A percentile compares a stretch with the other conserved stretches of the same genome.
These are phyloP conservation scores for Cutaneotrichosporon sp. DNA, from an alignment of 1,284 basidiomycete species.

Conservation along the genomic window DNA sequence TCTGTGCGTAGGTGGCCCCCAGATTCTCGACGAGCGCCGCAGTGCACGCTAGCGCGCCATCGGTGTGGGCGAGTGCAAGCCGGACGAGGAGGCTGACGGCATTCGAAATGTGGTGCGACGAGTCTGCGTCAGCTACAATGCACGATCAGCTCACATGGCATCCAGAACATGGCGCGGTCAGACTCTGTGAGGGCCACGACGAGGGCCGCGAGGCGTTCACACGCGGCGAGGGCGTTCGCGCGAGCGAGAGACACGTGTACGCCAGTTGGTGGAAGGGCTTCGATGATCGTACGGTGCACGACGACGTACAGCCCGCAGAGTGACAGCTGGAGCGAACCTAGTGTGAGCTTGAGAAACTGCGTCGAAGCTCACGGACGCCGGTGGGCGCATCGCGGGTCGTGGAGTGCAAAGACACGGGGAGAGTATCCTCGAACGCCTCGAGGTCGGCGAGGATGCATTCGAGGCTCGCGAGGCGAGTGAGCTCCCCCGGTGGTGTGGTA, in stretches of 20 bases:
- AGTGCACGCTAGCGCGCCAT: neutral
- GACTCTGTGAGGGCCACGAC: slow-evolving; percentile 19
- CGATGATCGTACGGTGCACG: slow-evolving; percentile 30
- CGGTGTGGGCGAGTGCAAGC: slow-evolving; percentile 19
- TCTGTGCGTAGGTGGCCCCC: neutral
- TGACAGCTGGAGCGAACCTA: slow-evolving; percentile 39
- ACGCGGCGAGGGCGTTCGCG: slow-evolving; percentile 18
- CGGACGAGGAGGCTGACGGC: slow-evolving; percentile 32
- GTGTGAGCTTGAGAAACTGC: too few relatives aligned
- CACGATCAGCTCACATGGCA: slow-evolving; percentile 32
- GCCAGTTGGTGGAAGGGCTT: slow-evolving; percentile 14
- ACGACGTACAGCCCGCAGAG: slow-evolving; percentile 31
- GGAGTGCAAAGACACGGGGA: slow-evolving; percentile 18
- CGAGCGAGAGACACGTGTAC: slow-evolving; percentile 16
- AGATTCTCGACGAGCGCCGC: neutral
- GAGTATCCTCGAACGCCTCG: slow-evolving; percentile 23
- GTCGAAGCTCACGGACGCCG: slow-evolving; percentile 32
- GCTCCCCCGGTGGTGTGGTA: slow-evolving; percentile 4
- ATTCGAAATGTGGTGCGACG: slow-evolving; percentile 39
- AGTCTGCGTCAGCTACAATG: slow-evolving; percentile 25
- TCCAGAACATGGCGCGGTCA: slow-evolving; percentile 35
- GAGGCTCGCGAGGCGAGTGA: slow-evolving; percentile 27
- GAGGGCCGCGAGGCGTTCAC: slow-evolving; percentile 24
- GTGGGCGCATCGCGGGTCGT: slow-evolving; percentile 11
- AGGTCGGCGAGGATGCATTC: slow-evolving; percentile 28